Conservation (phyloP, 2,329 filamentous ascomycete species). For the Scedosporium apiospermum region DNA sequence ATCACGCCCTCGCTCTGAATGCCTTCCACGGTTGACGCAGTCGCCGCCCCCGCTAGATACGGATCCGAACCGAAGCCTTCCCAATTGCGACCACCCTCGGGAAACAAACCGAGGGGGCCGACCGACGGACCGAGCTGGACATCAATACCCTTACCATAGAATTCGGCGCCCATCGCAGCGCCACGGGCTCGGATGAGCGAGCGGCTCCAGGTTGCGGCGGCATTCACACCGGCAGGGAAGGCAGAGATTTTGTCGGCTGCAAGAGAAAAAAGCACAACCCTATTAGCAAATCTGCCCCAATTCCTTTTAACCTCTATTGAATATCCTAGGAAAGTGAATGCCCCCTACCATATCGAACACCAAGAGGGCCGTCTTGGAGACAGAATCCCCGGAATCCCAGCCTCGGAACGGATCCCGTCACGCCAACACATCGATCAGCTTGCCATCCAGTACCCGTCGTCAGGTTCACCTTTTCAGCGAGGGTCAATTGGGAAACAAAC, state of each 20-base stretch:
- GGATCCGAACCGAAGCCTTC: slow-evolving; percentile 55
- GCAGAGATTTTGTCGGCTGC: slow-evolving; percentile 3
- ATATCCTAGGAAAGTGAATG: not conserved
- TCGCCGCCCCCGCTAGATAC: slow-evolving; percentile 54
- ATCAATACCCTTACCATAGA: slow-evolving; percentile 63
- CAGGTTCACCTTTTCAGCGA: slow-evolving; percentile 5
- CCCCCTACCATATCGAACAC: slow-evolving; percentile 2
- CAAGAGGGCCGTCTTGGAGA: slow-evolving; percentile 5
- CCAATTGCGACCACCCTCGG: slow-evolving; percentile 56
- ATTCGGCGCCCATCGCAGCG: slow-evolving; percentile 61
- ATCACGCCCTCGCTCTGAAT: slow-evolving; percentile 61
- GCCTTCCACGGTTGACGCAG: slow-evolving; percentile 56
- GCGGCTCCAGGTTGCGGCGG: slow-evolving; percentile 14
- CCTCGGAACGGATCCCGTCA: slow-evolving; percentile 3
- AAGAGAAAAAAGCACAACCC: too few relatives aligned
- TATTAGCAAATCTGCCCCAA: too few relatives aligned
- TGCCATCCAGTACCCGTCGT: slow-evolving; percentile 2
- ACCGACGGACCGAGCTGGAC: slow-evolving; percentile 52
- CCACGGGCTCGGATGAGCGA: slow-evolving; percentile 57
- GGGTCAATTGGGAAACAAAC: slow-evolving; percentile 4
- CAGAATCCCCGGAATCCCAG: slow-evolving; percentile 6
- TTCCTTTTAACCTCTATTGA: not conserved
- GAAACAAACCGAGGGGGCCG: slow-evolving; percentile 56
- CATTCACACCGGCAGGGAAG: slow-evolving; percentile 5
- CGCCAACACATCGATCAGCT: slow-evolving; percentile 2